These are phyloP conservation scores for Aureoboletus auriporus DNA, from an alignment of 768 basidiomycete species.

Conservation along the genomic window DNA sequence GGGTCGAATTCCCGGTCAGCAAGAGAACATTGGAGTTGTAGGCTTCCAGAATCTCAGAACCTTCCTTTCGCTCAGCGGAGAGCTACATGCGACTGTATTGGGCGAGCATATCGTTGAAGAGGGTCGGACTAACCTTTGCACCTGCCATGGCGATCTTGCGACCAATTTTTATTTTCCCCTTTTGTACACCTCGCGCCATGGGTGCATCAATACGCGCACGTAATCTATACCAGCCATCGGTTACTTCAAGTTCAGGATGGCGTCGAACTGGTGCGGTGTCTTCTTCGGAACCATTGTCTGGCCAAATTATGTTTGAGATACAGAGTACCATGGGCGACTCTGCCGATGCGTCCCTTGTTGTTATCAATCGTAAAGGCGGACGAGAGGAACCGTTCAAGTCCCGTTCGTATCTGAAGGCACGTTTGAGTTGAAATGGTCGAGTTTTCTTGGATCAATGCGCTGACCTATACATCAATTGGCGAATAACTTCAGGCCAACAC, in stretches of 20 bases:
- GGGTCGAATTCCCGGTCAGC: slow-evolving; percentile 81
- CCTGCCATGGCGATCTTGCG: slow-evolving; percentile 80
- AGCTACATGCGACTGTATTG: slow-evolving; percentile 41
- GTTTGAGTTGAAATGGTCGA: slow-evolving; percentile 1
- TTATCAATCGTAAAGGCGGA: slow-evolving; percentile 76
- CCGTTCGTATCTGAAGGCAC: slow-evolving; percentile 72
- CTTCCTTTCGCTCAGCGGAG: slow-evolving; percentile 66
- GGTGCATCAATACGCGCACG: slow-evolving; percentile 72
- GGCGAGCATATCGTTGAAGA: not conserved
- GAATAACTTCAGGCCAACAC: slow-evolving; percentile 78
- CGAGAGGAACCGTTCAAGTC: slow-evolving; percentile 77
- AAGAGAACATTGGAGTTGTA: slow-evolving; percentile 62
- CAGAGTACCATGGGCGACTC: slow-evolving; percentile 81
- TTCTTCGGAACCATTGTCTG: slow-evolving; percentile 33
- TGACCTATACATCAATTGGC: slow-evolving; percentile 85
- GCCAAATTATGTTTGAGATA: slow-evolving; percentile 69
- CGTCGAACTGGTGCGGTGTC: slow-evolving; percentile 35
- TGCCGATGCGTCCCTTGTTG: slow-evolving; percentile 78
- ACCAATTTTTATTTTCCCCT: slow-evolving; percentile 67
- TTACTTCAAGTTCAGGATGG: slow-evolving; percentile 76
- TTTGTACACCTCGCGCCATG: slow-evolving; percentile 63
- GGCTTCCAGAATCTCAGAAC: slow-evolving; percentile 78
- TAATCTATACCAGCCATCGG: slow-evolving; percentile 95
- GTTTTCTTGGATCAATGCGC: slow-evolving; percentile 6
- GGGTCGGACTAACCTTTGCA: slow-evolving; percentile 56